Evolutionary conservation across 306 rosid species (phyloP), one percentile per base, ranked within the genome.

Genomic region (Cucumis hystrix): DNA sequence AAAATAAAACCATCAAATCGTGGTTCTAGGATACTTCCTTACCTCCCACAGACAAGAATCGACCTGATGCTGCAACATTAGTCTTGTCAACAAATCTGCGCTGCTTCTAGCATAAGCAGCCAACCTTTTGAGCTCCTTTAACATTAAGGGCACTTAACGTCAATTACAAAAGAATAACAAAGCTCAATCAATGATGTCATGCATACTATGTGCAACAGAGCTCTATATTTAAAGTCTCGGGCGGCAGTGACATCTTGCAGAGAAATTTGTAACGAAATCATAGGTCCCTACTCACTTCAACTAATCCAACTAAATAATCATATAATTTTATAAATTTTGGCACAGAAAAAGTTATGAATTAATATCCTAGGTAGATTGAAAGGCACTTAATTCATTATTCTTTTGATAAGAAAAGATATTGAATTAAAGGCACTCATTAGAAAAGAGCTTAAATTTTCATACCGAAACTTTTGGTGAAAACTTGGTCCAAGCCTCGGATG

Each of bases 61-160:
- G 75, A 52, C 82, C 83, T 88, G 89, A 70, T 88, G 88, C 83
- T 90, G 85, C 76, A 65, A 60, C 61, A 89, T 52, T 79, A 95
- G 90, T 82, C 85, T 89, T 57, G 78, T 72, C 89, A 95, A 76
- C 84, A 90, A 86, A 67, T 80, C 87, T 82, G 95, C 97, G 82
- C 96, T 92, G 84, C 98, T 95, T 83, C 85, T 86, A 76, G 98
- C 97, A 84, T 92, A 95, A 37, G 97, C 98, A 77, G 67, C 90
- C 83, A 94, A 83, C 85, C 98, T 81, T 83, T 87, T 92, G 43
- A 92, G 91, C 79, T 92, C 95, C 98, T 94, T 83, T 45, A 40
- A 78, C 74, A 82, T 49, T 47, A 80, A 35, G 78, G 74, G 68
- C 10, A 70, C 47, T 30, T 61, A 65, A 12, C 45, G 65, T 78